phyloP scores from a whole-genome alignment of 768 basidiomycete genomes.

The Naganishia onofrii region DNA sequence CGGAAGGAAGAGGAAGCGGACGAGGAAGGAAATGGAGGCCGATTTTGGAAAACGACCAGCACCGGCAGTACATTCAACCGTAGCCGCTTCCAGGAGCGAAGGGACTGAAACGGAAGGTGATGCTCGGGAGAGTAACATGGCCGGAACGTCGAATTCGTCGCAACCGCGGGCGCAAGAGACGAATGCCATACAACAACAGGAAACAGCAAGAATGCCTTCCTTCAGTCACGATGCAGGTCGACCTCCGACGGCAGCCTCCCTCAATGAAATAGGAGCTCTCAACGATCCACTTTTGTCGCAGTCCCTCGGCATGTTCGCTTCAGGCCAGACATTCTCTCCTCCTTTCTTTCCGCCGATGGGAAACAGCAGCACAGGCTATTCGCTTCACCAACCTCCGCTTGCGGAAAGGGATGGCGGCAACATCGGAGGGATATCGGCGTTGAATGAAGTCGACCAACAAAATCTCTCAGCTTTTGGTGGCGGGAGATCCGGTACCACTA shows the following conservation, averaged over 20 bases:
- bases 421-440: not conserved
- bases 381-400: constrained; percentile 3
- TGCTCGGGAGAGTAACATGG: not conserved
- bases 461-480: too few relatives aligned
- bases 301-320: constrained; percentile 19
- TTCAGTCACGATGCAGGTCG: not conserved
- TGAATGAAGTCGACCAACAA: not conserved
- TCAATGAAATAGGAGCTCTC: constrained; percentile 28
- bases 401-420: not conserved
- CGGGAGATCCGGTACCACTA: not conserved
- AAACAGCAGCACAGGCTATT: not conserved
- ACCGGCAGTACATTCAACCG: not conserved
- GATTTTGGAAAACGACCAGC: constrained; percentile 36
- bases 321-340: constrained; percentile 5
- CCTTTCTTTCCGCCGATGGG: not conserved
- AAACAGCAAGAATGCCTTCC: not conserved
- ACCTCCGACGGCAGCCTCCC: not conserved
- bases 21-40: constrained; percentile 48
- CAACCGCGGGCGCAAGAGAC: not conserved
- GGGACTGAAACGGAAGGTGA: constrained; percentile 7
- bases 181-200: not conserved
- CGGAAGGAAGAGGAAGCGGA: constrained; percentile 45
- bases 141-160: not conserved
- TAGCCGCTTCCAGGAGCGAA: not conserved
- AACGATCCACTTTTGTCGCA: constrained; percentile 42